phyloP scores from a whole-genome alignment of 495 filamentous ascomycete genomes.

The Annulohypoxylon nitens region DNA sequence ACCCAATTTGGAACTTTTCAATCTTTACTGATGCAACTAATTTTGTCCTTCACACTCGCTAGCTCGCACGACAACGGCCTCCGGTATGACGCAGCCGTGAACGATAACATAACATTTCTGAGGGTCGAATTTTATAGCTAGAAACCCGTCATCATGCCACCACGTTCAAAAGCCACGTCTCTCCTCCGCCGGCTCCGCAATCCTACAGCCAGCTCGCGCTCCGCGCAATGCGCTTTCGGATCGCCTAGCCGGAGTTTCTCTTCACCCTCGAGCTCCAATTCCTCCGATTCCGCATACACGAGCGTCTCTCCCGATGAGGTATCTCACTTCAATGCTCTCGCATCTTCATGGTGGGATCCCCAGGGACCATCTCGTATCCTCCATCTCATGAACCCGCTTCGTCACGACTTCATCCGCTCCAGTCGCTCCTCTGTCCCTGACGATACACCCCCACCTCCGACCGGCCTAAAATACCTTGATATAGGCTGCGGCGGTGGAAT shows the following conservation, averaged over 20 bases:
- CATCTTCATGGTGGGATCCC: constrained; percentile 97
- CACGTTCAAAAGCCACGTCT: constrained; percentile 13
- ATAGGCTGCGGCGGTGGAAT: constrained; percentile 97
- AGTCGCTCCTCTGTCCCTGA: constrained; percentile 70
- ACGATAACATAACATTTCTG: background rate
- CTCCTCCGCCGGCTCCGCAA: constrained; percentile 34
- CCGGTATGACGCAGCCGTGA: background rate
- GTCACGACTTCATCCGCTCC: constrained; percentile 86
- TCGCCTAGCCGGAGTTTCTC: constrained; percentile 31
- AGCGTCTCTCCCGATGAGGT: constrained; percentile 89
- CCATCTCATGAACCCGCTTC: constrained; percentile 97
- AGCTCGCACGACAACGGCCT: background rate
- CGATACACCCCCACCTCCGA: constrained; percentile 27
- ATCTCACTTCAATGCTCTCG: constrained; percentile 93
- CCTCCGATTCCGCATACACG: constrained; percentile 58
- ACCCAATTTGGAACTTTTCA: constrained; percentile 30
- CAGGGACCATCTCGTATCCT: constrained; percentile 91
- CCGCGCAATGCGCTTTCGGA: constrained; percentile 11
- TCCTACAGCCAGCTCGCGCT: constrained; percentile 8
- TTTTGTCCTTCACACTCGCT: background rate
- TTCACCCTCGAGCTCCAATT: constrained; percentile 30
- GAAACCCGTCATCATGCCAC: constrained; percentile 23
- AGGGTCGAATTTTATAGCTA: background rate
- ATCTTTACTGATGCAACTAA: constrained; percentile 15
- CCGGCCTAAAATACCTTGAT: constrained; percentile 79